Evolutionary conservation across 208 protist genomes (phyloP).

Genomic region (Trypanosoma lewisi): DNA sequence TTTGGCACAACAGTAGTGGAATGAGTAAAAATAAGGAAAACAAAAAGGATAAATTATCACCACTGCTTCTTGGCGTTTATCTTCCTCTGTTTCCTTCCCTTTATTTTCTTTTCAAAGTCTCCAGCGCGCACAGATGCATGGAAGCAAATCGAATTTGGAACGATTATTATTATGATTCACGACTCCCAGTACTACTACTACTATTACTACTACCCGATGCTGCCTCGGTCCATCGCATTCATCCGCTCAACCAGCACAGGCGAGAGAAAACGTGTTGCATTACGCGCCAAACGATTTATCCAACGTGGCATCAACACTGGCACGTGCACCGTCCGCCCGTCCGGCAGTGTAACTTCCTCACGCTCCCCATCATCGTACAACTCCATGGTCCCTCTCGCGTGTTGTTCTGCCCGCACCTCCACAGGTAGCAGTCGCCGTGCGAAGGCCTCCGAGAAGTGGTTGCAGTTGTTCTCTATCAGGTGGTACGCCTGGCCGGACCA

Average conservation of each 20-base stretch:
- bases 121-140: too few relatives aligned
- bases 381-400: not conserved
- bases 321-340: slow-evolving; percentile 18
- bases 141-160: not conserved
- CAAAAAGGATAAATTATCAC: not conserved
- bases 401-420: slow-evolving; percentile 29
- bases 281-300: slow-evolving; percentile 39
- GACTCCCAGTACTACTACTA: not conserved
- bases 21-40: not conserved
- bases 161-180: not conserved
- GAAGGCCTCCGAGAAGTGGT: slow-evolving; percentile 56
- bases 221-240: slow-evolving; percentile 28
- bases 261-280: slow-evolving; percentile 27
- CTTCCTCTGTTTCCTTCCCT: not conserved
- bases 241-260: slow-evolving; percentile 27
- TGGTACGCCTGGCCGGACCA: slow-evolving; percentile 63
- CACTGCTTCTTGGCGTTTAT: not conserved
- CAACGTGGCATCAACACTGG: slow-evolving; percentile 48
- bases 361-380: slow-evolving; percentile 26
- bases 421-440: slow-evolving; percentile 42
- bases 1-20: too few relatives aligned
- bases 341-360: slow-evolving; percentile 32
- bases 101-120: too few relatives aligned
- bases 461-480: slow-evolving; percentile 73
- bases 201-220: not conserved